Evolutionary conservation across 2,329 filamentous ascomycete genomes (phyloP), one percentile per base, ranked within the genome.

Genomic region (Aspergillus ibericus): DNA sequence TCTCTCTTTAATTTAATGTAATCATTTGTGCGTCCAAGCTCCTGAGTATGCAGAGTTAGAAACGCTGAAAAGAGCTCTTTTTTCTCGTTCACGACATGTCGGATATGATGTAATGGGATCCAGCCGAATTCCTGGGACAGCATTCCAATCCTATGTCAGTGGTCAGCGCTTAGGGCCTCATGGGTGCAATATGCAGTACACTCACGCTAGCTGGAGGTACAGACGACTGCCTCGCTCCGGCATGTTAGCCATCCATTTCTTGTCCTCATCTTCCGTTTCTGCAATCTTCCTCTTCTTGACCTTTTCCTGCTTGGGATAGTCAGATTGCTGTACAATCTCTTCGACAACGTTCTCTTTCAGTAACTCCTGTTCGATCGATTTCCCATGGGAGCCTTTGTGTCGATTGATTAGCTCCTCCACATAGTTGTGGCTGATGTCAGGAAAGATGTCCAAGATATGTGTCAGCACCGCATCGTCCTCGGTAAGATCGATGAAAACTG

Each of bases 221-320:
- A 51, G 50, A 36, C 60, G 53, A n/a, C 64, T 54, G 22, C 71
- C 68, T 50, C 69, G 63, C 53, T 66, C 44, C 35, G 69, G 29
- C 9, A 35, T 67, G 65, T 66, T 48, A 3, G 71, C 72, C 51
- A 72, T 36, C 59, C 62, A 63, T 52, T 72, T 70, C 25, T 72
- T 69, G 2, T 49, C 44, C 29, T 44, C 40, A 16, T 71, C 58
- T 53, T 71, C 66, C 8, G 65, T 49, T 7, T 70, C 63, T 58
- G 71, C 64, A 55, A 78, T 77, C 48, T 75, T 71, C 60, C 77
- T 71, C 55, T 75, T 68, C 55, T 75, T 68, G 13, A 27, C 52
- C 38, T 70, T 74, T 59, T 76, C 75, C 54, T 75, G 66, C 50
- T 75, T 81, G 3, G 81, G 80, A 65, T 83, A 83, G 4, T 65